These are phyloP conservation scores for Ophiostoma tasmaniense DNA, from an alignment of 2,329 filamentous ascomycete species.

Conservation along the genomic window DNA sequence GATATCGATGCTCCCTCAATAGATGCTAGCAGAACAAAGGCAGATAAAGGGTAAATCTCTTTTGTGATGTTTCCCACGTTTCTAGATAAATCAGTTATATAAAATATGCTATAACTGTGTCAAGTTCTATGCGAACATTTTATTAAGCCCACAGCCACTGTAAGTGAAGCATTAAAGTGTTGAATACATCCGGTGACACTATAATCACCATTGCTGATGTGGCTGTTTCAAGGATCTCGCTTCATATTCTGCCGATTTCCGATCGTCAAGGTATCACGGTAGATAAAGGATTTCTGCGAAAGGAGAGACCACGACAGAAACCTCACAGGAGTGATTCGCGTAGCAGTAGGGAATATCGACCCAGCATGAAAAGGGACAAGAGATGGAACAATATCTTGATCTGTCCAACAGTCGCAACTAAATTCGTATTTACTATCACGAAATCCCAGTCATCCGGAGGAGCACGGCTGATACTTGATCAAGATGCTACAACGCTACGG, in stretches of 20 bases:
- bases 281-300: not conserved
- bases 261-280: not conserved
- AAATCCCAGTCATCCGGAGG: not conserved
- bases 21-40: not conserved
- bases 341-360: not conserved
- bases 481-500: not conserved
- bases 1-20: not conserved
- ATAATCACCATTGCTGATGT: not conserved
- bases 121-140: not conserved
- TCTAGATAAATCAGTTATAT: too few relatives aligned
- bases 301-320: not conserved
- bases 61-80: not conserved
- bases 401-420: not conserved
- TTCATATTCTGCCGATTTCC: not conserved
- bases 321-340: not conserved
- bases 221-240: not conserved
- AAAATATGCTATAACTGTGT: not conserved
- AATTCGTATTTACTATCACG: not conserved
- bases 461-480: not conserved
- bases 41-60: not conserved
- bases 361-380: not conserved
- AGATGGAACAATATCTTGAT: not conserved
- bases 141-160: not conserved
- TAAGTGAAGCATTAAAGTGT: too few relatives aligned
- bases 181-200: not conserved